Evolutionary conservation across 495 filamentous ascomycete species (phyloP).

Genomic region (Penicillium tannophilum): DNA sequence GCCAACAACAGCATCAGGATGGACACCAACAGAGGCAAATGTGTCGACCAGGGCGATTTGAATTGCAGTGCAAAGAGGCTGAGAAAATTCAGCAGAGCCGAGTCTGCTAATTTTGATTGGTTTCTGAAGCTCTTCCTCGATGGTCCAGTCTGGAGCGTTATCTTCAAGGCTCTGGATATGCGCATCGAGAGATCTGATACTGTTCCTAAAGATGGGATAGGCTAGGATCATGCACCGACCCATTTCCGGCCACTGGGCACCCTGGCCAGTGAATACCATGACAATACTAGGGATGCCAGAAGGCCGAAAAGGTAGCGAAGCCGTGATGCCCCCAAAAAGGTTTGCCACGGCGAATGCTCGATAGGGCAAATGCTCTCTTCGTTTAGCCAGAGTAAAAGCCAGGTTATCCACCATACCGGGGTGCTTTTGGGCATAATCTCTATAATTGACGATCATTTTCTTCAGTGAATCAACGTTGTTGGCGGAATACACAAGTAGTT

Average conservation of each 20-base stretch:
- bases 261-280: constrained; percentile 40
- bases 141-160: constrained; percentile 13
- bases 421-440: constrained; percentile 5
- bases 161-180: constrained; percentile 13
- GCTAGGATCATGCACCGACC: constrained; percentile 30
- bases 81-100: constrained; percentile 30
- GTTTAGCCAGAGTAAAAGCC: neutral
- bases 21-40: constrained; percentile 43
- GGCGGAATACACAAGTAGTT: constrained; percentile 17
- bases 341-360: constrained; percentile 18
- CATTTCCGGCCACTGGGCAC: constrained; percentile 44
- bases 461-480: constrained; percentile 11
- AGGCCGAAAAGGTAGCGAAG: neutral
- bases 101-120: constrained; percentile 7
- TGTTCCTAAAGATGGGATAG: constrained; percentile 21
- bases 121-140: constrained; percentile 3
- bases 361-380: neutral
- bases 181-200: constrained; percentile 21
- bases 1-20: constrained; percentile 52
- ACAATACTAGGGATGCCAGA: constrained; percentile 11
- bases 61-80: constrained; percentile 49
- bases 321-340: constrained; percentile 2
- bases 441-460: neutral
- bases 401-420: constrained; percentile 22
- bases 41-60: constrained; percentile 54